Percentiles rank a stretch among this genome's conserved stretches.
phyloP scores from a whole-genome alignment of 306 rosid species.

The Cyclanthera cordifolia region DNA sequence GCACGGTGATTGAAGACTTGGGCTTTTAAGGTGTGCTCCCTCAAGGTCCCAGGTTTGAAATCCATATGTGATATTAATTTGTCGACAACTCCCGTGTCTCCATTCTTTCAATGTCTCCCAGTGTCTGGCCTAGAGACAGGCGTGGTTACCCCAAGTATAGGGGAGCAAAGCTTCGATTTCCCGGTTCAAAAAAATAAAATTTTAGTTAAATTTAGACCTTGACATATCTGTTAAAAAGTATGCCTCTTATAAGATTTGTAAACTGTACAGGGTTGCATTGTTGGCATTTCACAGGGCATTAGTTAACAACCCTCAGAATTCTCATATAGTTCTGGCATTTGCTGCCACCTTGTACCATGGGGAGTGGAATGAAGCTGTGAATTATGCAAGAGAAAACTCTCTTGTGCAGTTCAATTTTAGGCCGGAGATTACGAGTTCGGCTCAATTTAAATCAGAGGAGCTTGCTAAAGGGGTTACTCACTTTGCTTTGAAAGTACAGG shows the following conservation, averaged over 20 bases:
- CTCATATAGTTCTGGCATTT: slow-evolving; percentile 44
- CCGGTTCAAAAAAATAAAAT: no score
- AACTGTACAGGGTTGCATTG: slow-evolving; percentile 57
- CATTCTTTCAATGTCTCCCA: no score
- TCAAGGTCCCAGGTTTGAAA: no score
- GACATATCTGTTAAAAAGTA: neutral
- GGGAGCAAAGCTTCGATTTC: no score
- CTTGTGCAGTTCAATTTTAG: slow-evolving; percentile 29
- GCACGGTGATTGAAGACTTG: no score
- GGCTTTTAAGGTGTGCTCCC: no score
- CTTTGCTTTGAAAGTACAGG: slow-evolving; percentile 48
- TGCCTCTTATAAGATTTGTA: neutral
- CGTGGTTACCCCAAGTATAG: no score
- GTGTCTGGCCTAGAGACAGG: no score
- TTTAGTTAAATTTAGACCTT: neutral
- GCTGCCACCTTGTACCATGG: slow-evolving; percentile 78
- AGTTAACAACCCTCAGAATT: slow-evolving; percentile 58
- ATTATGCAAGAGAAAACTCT: slow-evolving; percentile 50
- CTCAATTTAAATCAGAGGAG: slow-evolving; percentile 33
- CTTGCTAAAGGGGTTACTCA: slow-evolving; percentile 46
- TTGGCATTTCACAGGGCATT: slow-evolving; percentile 74
- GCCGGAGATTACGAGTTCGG: slow-evolving; percentile 54
- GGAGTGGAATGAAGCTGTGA: slow-evolving; percentile 52
- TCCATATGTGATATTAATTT: no score
- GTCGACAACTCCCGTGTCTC: no score